Percentiles rank a stretch among this genome's conserved stretches.
phyloP scores from a whole-genome alignment of 1,284 basidiomycete species.

The Ganoderma multipileum region DNA sequence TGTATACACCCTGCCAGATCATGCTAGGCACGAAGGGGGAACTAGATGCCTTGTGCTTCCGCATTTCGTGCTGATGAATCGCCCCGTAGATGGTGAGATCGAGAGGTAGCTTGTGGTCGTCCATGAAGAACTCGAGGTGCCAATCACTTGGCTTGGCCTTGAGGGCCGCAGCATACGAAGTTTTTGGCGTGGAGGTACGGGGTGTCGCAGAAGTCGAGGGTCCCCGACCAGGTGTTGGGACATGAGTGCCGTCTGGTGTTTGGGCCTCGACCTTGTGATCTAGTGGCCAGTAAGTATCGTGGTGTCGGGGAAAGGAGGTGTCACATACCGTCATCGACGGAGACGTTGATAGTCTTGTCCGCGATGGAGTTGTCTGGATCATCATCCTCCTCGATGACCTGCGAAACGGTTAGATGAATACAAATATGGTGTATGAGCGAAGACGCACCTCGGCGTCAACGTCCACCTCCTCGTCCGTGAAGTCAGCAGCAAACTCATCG shows the following conservation, averaged over 20 bases:
- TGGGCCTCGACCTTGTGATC: constrained; percentile 94
- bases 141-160: constrained; percentile 94
- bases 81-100: constrained; percentile 97
- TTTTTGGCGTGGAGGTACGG: constrained; percentile 53
- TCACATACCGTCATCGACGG: constrained; percentile 76
- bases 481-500: constrained; percentile 73
- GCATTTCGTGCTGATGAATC: constrained; percentile 86
- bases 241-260: constrained; percentile 94
- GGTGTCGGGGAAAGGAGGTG: background rate
- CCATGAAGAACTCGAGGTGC: constrained; percentile 96
- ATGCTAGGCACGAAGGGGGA: constrained; percentile 66
- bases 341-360: constrained; percentile 88
- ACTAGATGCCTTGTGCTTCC: constrained; percentile 62
- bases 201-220: constrained; percentile 44
- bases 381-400: constrained; percentile 73
- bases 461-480: constrained; percentile 83
- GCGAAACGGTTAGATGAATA: background rate
- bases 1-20: constrained; percentile 91
- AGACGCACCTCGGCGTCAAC: constrained; percentile 58
- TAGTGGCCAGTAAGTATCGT: constrained; percentile 35
- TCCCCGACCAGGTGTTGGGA: constrained; percentile 80
- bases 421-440: background rate
- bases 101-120: constrained; percentile 81
- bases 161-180: constrained; percentile 93
- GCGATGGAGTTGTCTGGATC: constrained; percentile 71